Evolutionary conservation across 768 basidiomycete species (phyloP).

Genomic region (Phallus indusiatus): DNA sequence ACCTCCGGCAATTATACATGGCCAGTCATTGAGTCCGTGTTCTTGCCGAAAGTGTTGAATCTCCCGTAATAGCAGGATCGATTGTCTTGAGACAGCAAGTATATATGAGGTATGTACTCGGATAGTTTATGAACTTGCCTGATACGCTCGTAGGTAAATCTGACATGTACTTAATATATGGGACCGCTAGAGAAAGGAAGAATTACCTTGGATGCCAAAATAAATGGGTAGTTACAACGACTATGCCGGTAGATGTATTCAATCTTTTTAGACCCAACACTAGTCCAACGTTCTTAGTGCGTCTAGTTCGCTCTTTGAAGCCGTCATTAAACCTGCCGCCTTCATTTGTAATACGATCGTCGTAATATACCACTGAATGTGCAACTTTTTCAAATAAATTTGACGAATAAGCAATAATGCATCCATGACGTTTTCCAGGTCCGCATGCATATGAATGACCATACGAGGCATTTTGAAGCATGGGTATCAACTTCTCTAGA

Average conservation of each 20-base stretch:
- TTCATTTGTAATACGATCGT: constrained; percentile 36
- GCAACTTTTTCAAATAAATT: constrained; percentile 37
- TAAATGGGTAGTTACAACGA: constrained; percentile 84
- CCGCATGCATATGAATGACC: constrained; percentile 57
- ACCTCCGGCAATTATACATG: constrained; percentile 82
- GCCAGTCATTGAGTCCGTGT: constrained; percentile 46
- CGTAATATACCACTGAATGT: constrained; percentile 53
- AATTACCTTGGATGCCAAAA: constrained; percentile 90
- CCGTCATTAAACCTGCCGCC: constrained; percentile 10
- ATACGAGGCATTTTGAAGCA: constrained; percentile 58
- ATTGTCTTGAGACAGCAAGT: constrained; percentile 45
- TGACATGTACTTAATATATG: constrained; percentile 15
- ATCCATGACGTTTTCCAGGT: constrained; percentile 73
- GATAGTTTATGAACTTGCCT: constrained; percentile 32
- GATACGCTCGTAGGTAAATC: constrained; percentile 77
- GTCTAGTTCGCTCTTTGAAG: constrained; percentile 50
- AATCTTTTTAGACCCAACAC: constrained; percentile 52
- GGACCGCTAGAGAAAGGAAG: neutral
- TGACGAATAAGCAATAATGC: constrained; percentile 67
- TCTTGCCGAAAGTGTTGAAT: constrained; percentile 44
- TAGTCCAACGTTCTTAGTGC: constrained; percentile 73
- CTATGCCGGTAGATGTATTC: constrained; percentile 41
- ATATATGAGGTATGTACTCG: neutral
- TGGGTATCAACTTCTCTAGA: constrained; percentile 60
- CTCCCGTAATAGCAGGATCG: constrained; percentile 62